Conservation (phyloP, 2,329 filamentous ascomycete species). For the Didymella exigua region DNA sequence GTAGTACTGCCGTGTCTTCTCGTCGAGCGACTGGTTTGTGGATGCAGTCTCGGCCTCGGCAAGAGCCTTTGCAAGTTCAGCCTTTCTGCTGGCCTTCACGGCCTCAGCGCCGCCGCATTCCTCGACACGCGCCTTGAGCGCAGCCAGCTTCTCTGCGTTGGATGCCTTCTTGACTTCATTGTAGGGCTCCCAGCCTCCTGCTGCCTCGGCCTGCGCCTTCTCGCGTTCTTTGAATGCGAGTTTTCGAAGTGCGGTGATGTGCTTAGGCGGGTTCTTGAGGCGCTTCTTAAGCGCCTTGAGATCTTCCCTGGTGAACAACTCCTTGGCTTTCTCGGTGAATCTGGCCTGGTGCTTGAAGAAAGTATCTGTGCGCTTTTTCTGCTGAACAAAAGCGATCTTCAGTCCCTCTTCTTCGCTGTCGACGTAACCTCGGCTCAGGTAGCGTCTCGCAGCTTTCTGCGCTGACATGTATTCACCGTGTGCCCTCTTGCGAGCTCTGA, state of each 20-base stretch:
- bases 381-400: constrained; percentile 33
- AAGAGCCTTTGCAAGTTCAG: constrained; percentile 18
- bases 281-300: constrained; percentile 18
- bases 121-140: constrained; percentile 7
- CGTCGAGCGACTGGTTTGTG: constrained; percentile 19
- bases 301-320: constrained; percentile 20
- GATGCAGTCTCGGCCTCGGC: constrained; percentile 29
- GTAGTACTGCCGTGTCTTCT: constrained; percentile 21
- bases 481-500: constrained; percentile 15
- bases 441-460: constrained; percentile 24
- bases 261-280: constrained; percentile 19
- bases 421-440: constrained; percentile 24
- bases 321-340: constrained; percentile 19
- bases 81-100: constrained; percentile 16
- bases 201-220: constrained; percentile 20
- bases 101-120: constrained; percentile 21
- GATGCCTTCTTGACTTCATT: constrained; percentile 1
- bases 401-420: constrained; percentile 33
- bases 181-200: constrained; percentile 28
- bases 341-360: constrained; percentile 9
- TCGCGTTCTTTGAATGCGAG: constrained; percentile 24
- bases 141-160: constrained; percentile 14
- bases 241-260: constrained; percentile 9
- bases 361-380: constrained; percentile 23
- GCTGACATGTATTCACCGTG: constrained; percentile 24